A percentile compares a stretch with the other conserved stretches of the same genome.
These are phyloP conservation scores for Curvularia hawaiiensis DNA, from an alignment of 2,329 filamentous ascomycete species.

Conservation along the genomic window DNA sequence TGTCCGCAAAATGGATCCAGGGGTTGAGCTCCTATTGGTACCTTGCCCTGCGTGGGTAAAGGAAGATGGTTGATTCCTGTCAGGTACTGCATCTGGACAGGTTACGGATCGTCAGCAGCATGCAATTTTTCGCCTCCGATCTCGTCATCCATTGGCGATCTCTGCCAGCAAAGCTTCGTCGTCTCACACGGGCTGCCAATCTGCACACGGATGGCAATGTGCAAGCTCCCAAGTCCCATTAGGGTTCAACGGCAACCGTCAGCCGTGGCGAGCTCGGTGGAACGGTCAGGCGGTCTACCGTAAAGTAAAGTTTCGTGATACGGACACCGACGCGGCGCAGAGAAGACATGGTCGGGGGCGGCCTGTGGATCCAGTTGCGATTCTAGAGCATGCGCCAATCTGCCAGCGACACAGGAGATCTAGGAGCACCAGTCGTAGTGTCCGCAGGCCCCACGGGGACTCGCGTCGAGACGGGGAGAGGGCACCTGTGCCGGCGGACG, in stretches of 20 bases:
- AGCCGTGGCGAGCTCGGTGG: not conserved
- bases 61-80: not conserved
- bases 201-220: not conserved
- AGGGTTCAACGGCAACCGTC: not conserved
- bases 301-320: not conserved
- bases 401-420: constrained; percentile 2
- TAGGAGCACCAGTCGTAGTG: constrained; percentile 4
- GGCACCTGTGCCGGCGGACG: not conserved
- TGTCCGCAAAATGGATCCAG: constrained; percentile 15
- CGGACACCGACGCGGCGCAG: not conserved
- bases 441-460: constrained; percentile 10
- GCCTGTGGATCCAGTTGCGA: not conserved
- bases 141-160: not conserved
- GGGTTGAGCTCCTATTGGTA: constrained; percentile 23
- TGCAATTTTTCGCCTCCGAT: constrained; percentile 26
- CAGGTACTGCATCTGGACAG: constrained; percentile 14
- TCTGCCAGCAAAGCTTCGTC: not conserved
- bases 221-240: not conserved
- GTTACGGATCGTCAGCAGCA: constrained; percentile 22
- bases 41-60: constrained; percentile 26
- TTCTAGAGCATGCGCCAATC: constrained; percentile 2
- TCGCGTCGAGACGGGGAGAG: constrained; percentile 12
- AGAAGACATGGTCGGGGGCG: not conserved
- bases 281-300: not conserved
- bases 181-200: not conserved